Conservation (phyloP, 352 stramenopile genomes). For the Globisporangium middletonii region DNA sequence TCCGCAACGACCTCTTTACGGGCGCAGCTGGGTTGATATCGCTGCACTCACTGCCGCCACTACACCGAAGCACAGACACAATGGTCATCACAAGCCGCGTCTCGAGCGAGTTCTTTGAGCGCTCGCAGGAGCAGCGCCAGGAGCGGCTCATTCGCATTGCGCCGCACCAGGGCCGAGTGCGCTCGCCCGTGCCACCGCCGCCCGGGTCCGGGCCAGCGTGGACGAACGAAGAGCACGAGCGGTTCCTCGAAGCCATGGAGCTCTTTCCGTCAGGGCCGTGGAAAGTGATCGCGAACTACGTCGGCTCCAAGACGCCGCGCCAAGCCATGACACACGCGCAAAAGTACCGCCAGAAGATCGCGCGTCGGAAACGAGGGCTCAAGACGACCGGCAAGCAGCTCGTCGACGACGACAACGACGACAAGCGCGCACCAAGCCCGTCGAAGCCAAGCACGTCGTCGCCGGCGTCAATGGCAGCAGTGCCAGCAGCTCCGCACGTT, state of each 20-base stretch:
- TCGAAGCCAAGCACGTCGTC: background rate
- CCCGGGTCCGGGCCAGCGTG: conserved; percentile 9
- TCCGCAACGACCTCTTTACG: too few relatives aligned
- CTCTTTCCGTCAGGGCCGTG: conserved; percentile 21
- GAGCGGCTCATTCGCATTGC: conserved; percentile 18
- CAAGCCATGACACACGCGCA: conserved; percentile 26
- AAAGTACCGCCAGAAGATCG: conserved; percentile 27
- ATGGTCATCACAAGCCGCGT: conserved; percentile 16
- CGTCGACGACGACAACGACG: background rate
- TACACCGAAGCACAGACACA: background rate
- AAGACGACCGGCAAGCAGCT: conserved; percentile 12
- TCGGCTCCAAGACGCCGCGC: conserved; percentile 18
- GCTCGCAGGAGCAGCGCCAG: conserved; percentile 5
- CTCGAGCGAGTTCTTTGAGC: conserved; percentile 15
- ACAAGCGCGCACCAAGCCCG: background rate
- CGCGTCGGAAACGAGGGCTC: conserved; percentile 13
- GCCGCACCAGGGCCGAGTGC: conserved; percentile 9
- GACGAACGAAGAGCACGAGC: conserved; percentile 21
- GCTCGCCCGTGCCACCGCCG: background rate
- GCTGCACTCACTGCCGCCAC: background rate
- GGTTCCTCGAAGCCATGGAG: conserved; percentile 22
- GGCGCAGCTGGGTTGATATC: too few relatives aligned
- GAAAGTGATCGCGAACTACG: conserved; percentile 21
- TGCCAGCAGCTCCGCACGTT: background rate
- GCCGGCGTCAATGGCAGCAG: background rate